phyloP scores from a whole-genome alignment of 176 grass and related monocot genomes.

The Areca catechu region DNA sequence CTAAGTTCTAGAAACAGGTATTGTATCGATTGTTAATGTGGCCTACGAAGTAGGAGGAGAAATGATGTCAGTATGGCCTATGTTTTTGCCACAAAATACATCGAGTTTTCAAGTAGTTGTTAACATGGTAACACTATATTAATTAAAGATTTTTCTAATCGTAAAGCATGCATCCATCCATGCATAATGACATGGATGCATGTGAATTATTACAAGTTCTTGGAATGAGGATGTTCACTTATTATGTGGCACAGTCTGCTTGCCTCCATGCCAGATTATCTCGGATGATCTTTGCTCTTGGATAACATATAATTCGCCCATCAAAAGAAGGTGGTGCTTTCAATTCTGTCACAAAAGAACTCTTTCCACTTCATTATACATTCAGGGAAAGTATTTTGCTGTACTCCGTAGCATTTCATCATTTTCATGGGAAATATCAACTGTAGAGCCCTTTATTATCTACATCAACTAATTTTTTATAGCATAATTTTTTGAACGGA shows the following conservation, averaged over 20 bases:
- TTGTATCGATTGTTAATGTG: constrained; percentile 69
- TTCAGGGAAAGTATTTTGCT: constrained; percentile 61
- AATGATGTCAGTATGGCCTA: constrained; percentile 5
- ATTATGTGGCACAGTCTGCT: constrained; percentile 36
- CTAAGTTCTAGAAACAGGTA: constrained; percentile 76
- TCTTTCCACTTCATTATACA: constrained; percentile 67
- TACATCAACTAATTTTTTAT: too few species aligned
- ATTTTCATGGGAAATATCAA: too few species aligned
- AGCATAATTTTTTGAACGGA: background rate
- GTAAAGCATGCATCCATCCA: too few species aligned
- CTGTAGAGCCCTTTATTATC: too few species aligned
- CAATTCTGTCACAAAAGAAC: constrained; percentile 61
- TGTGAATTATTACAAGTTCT: too few species aligned
- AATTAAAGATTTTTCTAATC: too few species aligned
- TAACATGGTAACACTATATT: too few species aligned
- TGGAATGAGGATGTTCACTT: too few species aligned
- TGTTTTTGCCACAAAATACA: background rate
- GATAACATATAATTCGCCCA: constrained; percentile 74
- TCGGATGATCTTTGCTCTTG: constrained; percentile 49
- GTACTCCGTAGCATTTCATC: constrained; percentile 13
- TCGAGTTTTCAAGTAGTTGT: too few species aligned
- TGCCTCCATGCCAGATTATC: constrained; percentile 86
- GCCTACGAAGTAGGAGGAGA: constrained; percentile 39
- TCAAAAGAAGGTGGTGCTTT: constrained; percentile 68
- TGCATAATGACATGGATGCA: too few species aligned